Percentiles rank a stretch among this genome's conserved stretches.
These are phyloP conservation scores for Paramyrothecium roridum DNA, from an alignment of 2,329 filamentous ascomycete species.

Conservation along the genomic window DNA sequence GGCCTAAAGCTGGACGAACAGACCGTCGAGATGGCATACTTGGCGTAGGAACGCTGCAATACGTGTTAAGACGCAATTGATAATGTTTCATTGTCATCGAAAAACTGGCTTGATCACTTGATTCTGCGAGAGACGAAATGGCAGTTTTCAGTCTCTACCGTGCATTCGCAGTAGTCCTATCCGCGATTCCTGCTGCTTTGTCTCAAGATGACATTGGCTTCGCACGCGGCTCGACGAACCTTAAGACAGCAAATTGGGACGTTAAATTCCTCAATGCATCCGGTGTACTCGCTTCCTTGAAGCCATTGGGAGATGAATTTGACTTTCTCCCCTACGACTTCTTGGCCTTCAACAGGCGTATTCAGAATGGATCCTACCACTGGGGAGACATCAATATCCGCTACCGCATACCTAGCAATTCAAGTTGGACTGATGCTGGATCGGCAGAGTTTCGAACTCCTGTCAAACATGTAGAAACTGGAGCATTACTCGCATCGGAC, in stretches of 20 bases:
- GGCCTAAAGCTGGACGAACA: too few species aligned
- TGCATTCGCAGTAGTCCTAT: neutral
- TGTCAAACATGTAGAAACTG: slow-evolving; percentile 12
- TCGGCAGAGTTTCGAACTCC: slow-evolving; percentile 37
- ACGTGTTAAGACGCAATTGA: too few species aligned
- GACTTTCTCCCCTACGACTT: slow-evolving; percentile 53
- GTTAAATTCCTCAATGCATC: neutral
- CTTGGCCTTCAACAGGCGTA: slow-evolving; percentile 36
- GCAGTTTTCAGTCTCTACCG: too few species aligned
- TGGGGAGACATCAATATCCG: slow-evolving; percentile 40
- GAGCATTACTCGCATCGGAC: slow-evolving; percentile 33
- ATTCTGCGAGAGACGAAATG: too few species aligned
- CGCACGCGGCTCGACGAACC: neutral
- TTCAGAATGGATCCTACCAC: slow-evolving; percentile 52
- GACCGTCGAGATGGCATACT: too few species aligned
- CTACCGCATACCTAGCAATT: slow-evolving; percentile 40
- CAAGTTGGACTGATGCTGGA: slow-evolving; percentile 42
- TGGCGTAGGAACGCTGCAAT: too few species aligned
- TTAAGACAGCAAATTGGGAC: neutral
- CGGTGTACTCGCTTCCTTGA: slow-evolving; percentile 38
- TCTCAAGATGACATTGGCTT: neutral
- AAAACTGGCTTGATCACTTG: too few species aligned
- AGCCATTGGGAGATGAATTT: slow-evolving; percentile 35
- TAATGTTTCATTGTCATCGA: too few species aligned
- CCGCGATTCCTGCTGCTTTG: neutral